A percentile compares a stretch with the other conserved stretches of the same genome.
phyloP scores from a whole-genome alignment of 78 protist genomes.

The Dictyostelium firmibasis region DNA sequence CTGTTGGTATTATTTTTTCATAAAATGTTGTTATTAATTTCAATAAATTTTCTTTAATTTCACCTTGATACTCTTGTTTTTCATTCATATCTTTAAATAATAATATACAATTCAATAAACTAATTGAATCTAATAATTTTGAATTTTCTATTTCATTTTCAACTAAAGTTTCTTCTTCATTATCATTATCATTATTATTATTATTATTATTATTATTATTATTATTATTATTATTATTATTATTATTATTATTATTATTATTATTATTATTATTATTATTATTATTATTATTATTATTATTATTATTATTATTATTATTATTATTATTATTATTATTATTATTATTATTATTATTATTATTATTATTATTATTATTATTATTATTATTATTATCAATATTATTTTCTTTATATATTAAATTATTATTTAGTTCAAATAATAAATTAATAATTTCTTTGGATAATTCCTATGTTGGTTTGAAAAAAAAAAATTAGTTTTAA shows the following conservation, averaged over 20 bases:
- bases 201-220: too few relatives aligned
- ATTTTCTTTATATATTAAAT: not conserved
- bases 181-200: too few relatives aligned
- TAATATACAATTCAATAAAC: not conserved
- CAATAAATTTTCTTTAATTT: not conserved
- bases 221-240: too few relatives aligned
- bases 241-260: too few relatives aligned
- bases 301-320: not conserved
- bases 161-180: not conserved
- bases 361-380: conserved; percentile 27
- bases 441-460: not conserved
- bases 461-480: not conserved
- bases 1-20: not conserved
- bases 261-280: too few relatives aligned
- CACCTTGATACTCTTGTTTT: not conserved
- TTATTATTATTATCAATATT: not conserved
- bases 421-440: not conserved
- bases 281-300: too few relatives aligned
- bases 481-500: too few relatives aligned
- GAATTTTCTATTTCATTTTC: not conserved
- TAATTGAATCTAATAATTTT: not conserved
- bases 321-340: not conserved
- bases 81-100: not conserved
- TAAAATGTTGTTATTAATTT: not conserved
- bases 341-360: conserved; percentile 8